These are phyloP conservation scores for Albophoma yamanashiensis DNA, from an alignment of 2,329 filamentous ascomycete species.

Conservation along the genomic window DNA sequence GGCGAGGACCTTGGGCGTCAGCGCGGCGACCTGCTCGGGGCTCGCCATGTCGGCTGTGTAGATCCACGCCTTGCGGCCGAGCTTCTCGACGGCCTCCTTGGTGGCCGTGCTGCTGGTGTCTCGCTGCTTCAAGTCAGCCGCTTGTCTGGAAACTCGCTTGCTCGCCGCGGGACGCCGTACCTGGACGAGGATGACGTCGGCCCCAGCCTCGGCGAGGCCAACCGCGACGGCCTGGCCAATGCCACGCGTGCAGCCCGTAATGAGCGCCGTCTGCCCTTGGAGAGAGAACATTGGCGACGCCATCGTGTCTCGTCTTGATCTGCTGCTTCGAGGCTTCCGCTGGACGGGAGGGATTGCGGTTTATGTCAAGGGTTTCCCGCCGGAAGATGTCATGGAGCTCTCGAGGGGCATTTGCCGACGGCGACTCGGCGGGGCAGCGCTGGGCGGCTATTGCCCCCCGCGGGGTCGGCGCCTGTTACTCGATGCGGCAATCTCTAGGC, in stretches of 20 bases:
- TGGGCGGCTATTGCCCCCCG: not conserved
- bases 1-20: conserved; percentile 50
- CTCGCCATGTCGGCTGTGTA: conserved; percentile 61
- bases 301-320: not conserved
- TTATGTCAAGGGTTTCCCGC: not conserved
- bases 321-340: not conserved
- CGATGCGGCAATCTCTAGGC: not conserved
- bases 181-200: conserved; percentile 45
- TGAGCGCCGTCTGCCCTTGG: conserved; percentile 42
- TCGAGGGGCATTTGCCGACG: not conserved
- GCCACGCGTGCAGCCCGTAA: conserved; percentile 47
- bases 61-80: conserved; percentile 56
- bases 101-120: conserved; percentile 37
- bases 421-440: not conserved
- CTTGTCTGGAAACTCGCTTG: not conserved
- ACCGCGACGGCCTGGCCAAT: conserved; percentile 48
- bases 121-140: conserved; percentile 19
- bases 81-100: conserved; percentile 47
- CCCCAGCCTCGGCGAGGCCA: conserved; percentile 47
- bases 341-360: not conserved
- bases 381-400: not conserved
- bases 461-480: not conserved
- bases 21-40: conserved; percentile 43
- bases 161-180: conserved; percentile 14
- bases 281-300: conserved; percentile 37